Evolutionary conservation across 2,329 filamentous ascomycete genomes (phyloP), one percentile per base, ranked within the genome.

Genomic region (Sarocladiaceae sp.): DNA sequence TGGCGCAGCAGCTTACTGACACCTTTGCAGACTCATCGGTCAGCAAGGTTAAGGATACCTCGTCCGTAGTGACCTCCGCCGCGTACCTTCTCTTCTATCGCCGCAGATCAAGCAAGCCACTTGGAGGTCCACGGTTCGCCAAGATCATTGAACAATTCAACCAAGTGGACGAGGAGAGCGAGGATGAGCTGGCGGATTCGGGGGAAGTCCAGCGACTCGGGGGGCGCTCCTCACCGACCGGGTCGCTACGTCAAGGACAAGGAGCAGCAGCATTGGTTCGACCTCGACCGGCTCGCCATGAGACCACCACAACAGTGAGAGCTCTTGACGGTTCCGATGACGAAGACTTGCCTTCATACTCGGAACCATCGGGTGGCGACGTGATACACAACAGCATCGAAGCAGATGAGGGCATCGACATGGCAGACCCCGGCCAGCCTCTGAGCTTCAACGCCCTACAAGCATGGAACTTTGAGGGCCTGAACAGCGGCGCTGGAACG

Each of bases 21-120:
- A n/a, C n/a, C 29, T 13, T 13, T 34, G 13, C 55, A 95, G 90
- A 96, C 65, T 85, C 87, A 6, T 79, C 76, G 11, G 87, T 89
- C 15, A 77, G 73, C 26, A 74, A 73, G 52, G 72, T 76, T 6
- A 72, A 69, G 21, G 76, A 86, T 48, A 71, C 80, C 0, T 64
- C 75, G 26, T 71, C 69, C 21, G 78, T 88, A 7, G 78, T 95
- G 4, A 85, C 87, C 4, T 67, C 78, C 13, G 83, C 85, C 16
- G 93, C 93, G 0, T 98, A 98, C 64, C 76, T 98, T 10, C 74
- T 98, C 26, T 98, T 98, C 72, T 98, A 98, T 67, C 87, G 93
- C 32, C 85, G 93, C 46, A 84, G 88, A 51, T 88, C 88, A 4
- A 73, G 77, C 6, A 66, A 65, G 49, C 85, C 88, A 50, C 79